Evolutionary conservation across 2,329 filamentous ascomycete genomes (phyloP).

Genomic region (Arthrobotrys iridis): DNA sequence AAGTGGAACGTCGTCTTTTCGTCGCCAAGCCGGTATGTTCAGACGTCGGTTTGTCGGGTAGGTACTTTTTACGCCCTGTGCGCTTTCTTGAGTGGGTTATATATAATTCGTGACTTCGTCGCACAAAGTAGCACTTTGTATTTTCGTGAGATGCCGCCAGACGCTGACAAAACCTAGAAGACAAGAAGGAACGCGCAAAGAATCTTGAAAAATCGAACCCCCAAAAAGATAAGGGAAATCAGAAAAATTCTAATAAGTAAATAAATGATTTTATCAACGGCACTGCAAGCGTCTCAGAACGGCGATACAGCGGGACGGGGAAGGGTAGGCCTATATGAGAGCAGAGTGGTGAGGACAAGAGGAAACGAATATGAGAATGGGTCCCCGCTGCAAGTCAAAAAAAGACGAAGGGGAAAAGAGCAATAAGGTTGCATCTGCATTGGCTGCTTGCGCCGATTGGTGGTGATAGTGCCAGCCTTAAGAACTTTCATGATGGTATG

Average conservation of each 20-base stretch:
- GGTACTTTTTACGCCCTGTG: neutral
- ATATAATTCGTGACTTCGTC: conserved; percentile 44
- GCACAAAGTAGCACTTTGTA: conserved; percentile 39
- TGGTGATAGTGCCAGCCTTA: conserved; percentile 20
- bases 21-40: conserved; percentile 9
- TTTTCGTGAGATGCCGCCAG: conserved; percentile 28
- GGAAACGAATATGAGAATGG: conserved; percentile 7
- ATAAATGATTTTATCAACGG: no score
- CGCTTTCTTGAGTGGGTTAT: conserved; percentile 3
- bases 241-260: neutral
- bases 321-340: conserved; percentile 27
- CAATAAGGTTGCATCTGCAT: conserved; percentile 1
- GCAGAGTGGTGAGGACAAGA: conserved; percentile 28
- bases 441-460: conserved; percentile 23
- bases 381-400: conserved; percentile 15
- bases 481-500: conserved; percentile 20
- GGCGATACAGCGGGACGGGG: conserved; percentile 21
- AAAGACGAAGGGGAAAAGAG: neutral
- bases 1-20: neutral
- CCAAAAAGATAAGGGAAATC: neutral
- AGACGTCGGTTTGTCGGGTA: conserved; percentile 15
- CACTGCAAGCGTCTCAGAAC: conserved; percentile 17
- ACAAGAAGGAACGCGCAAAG: neutral
- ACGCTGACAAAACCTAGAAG: neutral
- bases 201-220: neutral